Percentiles rank a stretch among this genome's conserved stretches.
phyloP scores from a whole-genome alignment of 2,329 filamentous ascomycete species.

The Aaosphaeria pasadenensis region DNA sequence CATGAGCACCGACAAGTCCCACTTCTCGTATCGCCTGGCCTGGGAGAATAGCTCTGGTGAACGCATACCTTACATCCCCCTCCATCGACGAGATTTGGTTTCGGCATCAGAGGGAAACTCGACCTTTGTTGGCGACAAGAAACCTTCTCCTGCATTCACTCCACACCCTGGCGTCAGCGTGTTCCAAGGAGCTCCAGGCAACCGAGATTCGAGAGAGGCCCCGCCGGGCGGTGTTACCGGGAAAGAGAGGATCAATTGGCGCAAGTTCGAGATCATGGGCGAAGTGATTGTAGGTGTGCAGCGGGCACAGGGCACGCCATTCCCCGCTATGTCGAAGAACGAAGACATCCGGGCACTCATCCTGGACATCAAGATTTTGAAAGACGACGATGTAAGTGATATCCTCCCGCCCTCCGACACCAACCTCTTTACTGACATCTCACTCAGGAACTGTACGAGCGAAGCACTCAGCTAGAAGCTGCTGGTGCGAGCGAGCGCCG shows the following conservation, averaged over 20 bases:
- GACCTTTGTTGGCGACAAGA: slow-evolving; percentile 69
- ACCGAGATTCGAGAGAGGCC: slow-evolving; percentile 40
- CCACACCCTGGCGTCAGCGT: slow-evolving; percentile 36
- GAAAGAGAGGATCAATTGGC: slow-evolving; percentile 84
- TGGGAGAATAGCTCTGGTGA: slow-evolving; percentile 94
- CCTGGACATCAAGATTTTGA: slow-evolving; percentile 75
- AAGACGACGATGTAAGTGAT: slow-evolving; percentile 78
- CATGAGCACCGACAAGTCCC: slow-evolving; percentile 89
- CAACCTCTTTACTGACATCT: slow-evolving; percentile 6
- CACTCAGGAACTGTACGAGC: slow-evolving; percentile 57
- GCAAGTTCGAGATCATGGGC: slow-evolving; percentile 94
- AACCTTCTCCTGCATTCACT: slow-evolving; percentile 21
- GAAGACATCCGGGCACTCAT: slow-evolving; percentile 72
- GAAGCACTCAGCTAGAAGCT: slow-evolving; percentile 53
- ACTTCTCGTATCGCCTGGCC: slow-evolving; percentile 92
- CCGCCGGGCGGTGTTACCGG: slow-evolving; percentile 34
- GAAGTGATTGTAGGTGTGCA: slow-evolving; percentile 89
- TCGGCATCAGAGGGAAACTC: slow-evolving; percentile 89
- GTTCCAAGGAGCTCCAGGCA: slow-evolving; percentile 25
- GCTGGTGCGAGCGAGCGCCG: slow-evolving; percentile 45
- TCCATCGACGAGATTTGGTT: slow-evolving; percentile 85
- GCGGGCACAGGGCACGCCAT: slow-evolving; percentile 83
- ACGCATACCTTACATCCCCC: slow-evolving; percentile 87
- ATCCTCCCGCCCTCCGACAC: background rate
- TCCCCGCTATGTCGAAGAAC: slow-evolving; percentile 67